phyloP scores from a whole-genome alignment of 2,329 filamentous ascomycete species.

The Thielaviopsis populi region DNA sequence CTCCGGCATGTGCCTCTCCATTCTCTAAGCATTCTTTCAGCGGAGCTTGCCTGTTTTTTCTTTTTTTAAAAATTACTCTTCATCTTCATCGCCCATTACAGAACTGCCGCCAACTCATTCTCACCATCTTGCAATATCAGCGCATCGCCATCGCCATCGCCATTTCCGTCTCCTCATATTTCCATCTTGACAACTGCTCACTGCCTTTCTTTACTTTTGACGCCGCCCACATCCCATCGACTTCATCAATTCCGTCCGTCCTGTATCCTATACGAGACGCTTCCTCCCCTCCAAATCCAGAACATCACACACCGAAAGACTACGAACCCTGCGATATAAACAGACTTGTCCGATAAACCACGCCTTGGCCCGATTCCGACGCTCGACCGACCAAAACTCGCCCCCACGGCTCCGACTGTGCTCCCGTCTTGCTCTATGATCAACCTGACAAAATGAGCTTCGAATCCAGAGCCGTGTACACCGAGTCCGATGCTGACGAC shows the following conservation, averaged over 20 bases:
- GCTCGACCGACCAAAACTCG: not conserved
- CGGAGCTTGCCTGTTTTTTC: not conserved
- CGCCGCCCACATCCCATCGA: not conserved
- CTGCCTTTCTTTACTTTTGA: not conserved
- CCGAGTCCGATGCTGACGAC: constrained; percentile 69
- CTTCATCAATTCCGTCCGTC: not conserved
- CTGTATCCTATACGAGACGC: not conserved
- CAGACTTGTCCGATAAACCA: not conserved
- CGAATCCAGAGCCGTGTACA: constrained; percentile 53
- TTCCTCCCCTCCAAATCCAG: not conserved
- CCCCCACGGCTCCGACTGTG: not conserved
- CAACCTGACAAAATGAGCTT: constrained; percentile 36
- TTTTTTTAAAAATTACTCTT: no score
- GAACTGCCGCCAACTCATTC: not conserved
- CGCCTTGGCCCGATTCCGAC: not conserved
- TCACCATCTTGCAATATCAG: not conserved
- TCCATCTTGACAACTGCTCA: not conserved
- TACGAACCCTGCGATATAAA: not conserved
- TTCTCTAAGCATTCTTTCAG: not conserved
- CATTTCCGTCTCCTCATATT: not conserved
- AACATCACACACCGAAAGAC: not conserved
- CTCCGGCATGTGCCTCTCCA: not conserved
- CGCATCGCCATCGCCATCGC: not conserved
- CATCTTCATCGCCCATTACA: not conserved
- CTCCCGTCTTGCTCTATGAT: not conserved